Conservation (phyloP, 805 yeast genomes). For the Yamadazyma laniorum region DNA sequence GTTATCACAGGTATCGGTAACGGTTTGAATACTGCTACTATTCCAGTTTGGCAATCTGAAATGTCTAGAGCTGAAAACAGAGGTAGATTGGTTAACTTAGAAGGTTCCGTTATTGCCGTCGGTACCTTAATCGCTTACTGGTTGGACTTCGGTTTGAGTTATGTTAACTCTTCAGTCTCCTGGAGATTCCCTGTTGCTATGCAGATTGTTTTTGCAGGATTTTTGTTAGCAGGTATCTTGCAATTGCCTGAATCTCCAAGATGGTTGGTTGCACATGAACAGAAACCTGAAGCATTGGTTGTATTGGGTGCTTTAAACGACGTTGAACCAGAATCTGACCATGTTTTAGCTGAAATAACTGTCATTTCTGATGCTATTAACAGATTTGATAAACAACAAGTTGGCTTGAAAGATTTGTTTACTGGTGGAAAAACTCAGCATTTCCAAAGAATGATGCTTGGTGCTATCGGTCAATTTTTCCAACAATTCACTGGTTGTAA, state of each 20-base stretch:
- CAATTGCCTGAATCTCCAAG: conserved; percentile 71
- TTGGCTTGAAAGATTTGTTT: conserved; percentile 43
- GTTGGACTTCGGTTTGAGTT: conserved; percentile 65
- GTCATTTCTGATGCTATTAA: conserved; percentile 50
- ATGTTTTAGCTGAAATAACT: conserved; percentile 43
- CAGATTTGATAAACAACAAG: conserved; percentile 45
- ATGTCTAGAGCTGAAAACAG: conserved; percentile 44
- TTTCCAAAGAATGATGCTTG: conserved; percentile 56
- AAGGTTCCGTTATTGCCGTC: conserved; percentile 58
- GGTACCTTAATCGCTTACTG: conserved; percentile 69
- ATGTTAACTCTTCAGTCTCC: conserved; percentile 45
- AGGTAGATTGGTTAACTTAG: conserved; percentile 41
- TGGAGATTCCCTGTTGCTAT: conserved; percentile 51
- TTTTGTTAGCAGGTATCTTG: conserved; percentile 38
- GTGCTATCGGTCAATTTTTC: conserved; percentile 68
- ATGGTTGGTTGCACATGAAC: conserved; percentile 57
- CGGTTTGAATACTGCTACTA: conserved; percentile 42
- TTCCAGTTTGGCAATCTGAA: conserved; percentile 48
- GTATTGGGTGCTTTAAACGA: conserved; percentile 41
- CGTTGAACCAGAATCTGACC: conserved; percentile 33
- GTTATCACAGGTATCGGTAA: conserved; percentile 47
- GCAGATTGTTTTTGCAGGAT: conserved; percentile 59
- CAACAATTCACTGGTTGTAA: conserved; percentile 93
- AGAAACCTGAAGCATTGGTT: conserved; percentile 32
- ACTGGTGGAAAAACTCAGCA: conserved; percentile 60